phyloP scores from a whole-genome alignment of 768 basidiomycete species.

The Cantharellus anzutake region DNA sequence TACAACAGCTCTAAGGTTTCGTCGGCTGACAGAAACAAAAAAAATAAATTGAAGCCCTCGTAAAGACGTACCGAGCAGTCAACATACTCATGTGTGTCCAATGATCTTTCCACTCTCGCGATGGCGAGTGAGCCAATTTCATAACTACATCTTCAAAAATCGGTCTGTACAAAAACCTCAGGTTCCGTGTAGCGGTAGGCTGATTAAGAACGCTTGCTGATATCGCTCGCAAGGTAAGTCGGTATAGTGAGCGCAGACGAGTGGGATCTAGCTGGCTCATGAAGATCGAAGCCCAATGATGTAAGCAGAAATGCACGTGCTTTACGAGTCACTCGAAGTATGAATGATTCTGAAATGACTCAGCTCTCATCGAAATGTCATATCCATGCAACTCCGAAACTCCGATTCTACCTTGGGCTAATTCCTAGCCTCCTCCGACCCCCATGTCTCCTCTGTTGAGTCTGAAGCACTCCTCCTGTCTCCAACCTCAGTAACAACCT shows the following conservation, averaged over 20 bases:
- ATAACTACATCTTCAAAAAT: conserved; percentile 6
- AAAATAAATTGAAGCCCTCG: not conserved
- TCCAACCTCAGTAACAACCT: too few species aligned
- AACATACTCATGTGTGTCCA: not conserved
- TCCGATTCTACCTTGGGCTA: too few species aligned
- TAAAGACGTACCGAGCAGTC: not conserved
- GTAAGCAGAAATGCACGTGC: too few species aligned
- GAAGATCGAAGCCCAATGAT: too few species aligned
- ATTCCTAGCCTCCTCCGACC: too few species aligned
- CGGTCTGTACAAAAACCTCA: conserved; percentile 8
- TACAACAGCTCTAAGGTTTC: conserved; percentile 7
- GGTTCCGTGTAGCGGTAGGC: conserved; percentile 1
- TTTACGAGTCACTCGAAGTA: too few species aligned
- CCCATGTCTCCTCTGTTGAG: too few species aligned
- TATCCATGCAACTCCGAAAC: too few species aligned
- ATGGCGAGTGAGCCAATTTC: not conserved
- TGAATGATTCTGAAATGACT: too few species aligned
- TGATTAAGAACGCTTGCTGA: conserved; percentile 10
- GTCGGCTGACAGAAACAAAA: conserved; percentile 7
- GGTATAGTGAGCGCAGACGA: conserved; percentile 6
- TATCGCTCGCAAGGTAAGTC: conserved; percentile 8
- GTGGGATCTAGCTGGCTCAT: too few species aligned
- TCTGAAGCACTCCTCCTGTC: too few species aligned
- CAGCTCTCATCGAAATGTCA: too few species aligned
- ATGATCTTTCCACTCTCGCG: not conserved